Conservation (phyloP, 805 yeast genomes). For the Candida ovalis region DNA sequence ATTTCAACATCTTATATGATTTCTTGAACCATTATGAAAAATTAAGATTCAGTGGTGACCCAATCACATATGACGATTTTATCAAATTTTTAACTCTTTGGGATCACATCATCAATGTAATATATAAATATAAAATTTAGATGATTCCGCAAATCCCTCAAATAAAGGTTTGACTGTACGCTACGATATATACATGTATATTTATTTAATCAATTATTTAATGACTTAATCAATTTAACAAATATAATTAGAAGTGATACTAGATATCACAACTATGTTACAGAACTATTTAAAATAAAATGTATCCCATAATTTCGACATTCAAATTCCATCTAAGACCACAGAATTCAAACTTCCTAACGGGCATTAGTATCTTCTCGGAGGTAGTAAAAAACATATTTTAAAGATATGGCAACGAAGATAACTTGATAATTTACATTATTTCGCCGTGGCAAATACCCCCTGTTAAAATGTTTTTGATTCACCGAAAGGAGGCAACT, state of each 20-base stretch:
- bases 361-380: conserved; percentile 46
- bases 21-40: conserved; percentile 60
- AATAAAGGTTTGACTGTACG: too few species aligned
- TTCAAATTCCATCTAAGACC: conserved; percentile 49
- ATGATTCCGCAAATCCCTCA: background rate
- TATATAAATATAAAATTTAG: conserved; percentile 11
- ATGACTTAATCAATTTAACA: background rate
- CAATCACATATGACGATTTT: conserved; percentile 57
- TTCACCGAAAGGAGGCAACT: conserved; percentile 26
- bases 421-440: conserved; percentile 57
- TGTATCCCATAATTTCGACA: conserved; percentile 51
- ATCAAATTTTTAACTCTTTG: conserved; percentile 51
- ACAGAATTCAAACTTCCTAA: conserved; percentile 60
- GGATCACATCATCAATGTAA: conserved; percentile 17
- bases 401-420: conserved; percentile 56
- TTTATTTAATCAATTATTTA: background rate
- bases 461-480: conserved; percentile 53
- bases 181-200: background rate
- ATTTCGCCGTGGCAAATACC: conserved; percentile 69
- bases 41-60: conserved; percentile 60
- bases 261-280: too few species aligned
- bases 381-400: conserved; percentile 49
- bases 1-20: conserved; percentile 16
- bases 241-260: too few species aligned
- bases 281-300: background rate